phyloP scores from a whole-genome alignment of 2,329 filamentous ascomycete genomes.

The Fusarium dlaminii region DNA sequence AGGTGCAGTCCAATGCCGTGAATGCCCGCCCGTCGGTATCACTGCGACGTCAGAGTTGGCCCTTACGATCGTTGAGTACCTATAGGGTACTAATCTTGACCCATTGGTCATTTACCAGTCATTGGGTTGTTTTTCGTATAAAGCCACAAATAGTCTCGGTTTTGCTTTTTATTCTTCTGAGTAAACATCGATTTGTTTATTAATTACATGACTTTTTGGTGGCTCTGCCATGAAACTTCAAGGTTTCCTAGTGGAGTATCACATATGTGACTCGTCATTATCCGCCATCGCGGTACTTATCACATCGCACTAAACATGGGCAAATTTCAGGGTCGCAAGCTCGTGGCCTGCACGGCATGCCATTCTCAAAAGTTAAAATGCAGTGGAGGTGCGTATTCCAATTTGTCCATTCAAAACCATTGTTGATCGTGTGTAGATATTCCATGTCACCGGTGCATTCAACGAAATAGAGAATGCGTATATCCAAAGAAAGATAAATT shows the following conservation, averaged over 20 bases:
- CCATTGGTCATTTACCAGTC: not conserved
- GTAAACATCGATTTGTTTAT: not conserved
- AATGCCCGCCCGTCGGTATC: not conserved
- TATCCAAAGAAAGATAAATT: not conserved
- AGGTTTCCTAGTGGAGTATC: not conserved
- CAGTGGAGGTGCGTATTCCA: not conserved
- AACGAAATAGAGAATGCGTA: not conserved
- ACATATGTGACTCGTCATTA: not conserved
- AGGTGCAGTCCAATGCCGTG: not conserved
- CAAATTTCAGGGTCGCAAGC: not conserved
- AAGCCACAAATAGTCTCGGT: not conserved
- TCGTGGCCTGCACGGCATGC: not conserved
- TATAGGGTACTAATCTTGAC: not conserved
- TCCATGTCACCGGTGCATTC: not conserved
- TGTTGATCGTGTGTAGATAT: not conserved
- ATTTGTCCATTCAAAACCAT: fast-evolving
- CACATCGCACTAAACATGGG: not conserved
- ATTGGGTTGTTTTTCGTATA: not conserved
- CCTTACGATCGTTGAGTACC: not conserved
- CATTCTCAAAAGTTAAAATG: slow-evolving; percentile 2
- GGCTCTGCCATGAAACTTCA: not conserved
- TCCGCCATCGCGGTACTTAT: not conserved
- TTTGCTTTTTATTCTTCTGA: not conserved
- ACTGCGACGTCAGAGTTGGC: not conserved
- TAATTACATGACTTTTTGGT: not conserved